Evolutionary conservation across 202 grass and related monocot species (phyloP).

Genomic region (Schoenoplectus tabernaemontani): DNA sequence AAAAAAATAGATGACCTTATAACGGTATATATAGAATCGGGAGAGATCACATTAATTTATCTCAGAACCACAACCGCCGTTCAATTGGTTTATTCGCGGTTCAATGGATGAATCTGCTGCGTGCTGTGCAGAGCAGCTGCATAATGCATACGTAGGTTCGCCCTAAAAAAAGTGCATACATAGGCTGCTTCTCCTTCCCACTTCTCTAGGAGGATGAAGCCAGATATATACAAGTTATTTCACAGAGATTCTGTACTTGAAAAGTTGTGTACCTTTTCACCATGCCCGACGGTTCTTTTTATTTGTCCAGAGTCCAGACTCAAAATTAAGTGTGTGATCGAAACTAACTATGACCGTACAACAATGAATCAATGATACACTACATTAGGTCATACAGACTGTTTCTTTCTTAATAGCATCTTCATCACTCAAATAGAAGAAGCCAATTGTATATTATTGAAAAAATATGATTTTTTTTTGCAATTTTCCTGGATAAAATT

Average conservation of each 20-base stretch:
- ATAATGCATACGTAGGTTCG: too few relatives aligned
- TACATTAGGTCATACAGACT: background rate
- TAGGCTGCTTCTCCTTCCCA: background rate
- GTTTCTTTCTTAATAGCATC: background rate
- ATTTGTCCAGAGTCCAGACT: background rate
- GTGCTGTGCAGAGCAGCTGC: too few relatives aligned
- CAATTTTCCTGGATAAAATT: too few relatives aligned
- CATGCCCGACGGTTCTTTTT: background rate
- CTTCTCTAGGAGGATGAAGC: background rate
- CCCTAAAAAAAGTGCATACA: too few relatives aligned
- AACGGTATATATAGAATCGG: too few relatives aligned
- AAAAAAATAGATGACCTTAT: too few relatives aligned
- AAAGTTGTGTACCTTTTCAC: background rate
- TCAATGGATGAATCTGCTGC: too few relatives aligned
- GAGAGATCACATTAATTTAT: too few relatives aligned
- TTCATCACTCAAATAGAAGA: background rate
- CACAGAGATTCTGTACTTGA: conserved; percentile 2
- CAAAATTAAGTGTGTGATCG: background rate
- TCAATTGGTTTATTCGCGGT: too few relatives aligned
- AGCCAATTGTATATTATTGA: too few relatives aligned
- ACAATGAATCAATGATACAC: background rate
- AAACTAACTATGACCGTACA: conserved; percentile 1
- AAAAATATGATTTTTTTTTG: too few relatives aligned
- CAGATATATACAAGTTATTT: background rate
- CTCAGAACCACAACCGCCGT: too few relatives aligned